Conservation (phyloP, 768 basidiomycete genomes). For the Agaricus blazei region DNA sequence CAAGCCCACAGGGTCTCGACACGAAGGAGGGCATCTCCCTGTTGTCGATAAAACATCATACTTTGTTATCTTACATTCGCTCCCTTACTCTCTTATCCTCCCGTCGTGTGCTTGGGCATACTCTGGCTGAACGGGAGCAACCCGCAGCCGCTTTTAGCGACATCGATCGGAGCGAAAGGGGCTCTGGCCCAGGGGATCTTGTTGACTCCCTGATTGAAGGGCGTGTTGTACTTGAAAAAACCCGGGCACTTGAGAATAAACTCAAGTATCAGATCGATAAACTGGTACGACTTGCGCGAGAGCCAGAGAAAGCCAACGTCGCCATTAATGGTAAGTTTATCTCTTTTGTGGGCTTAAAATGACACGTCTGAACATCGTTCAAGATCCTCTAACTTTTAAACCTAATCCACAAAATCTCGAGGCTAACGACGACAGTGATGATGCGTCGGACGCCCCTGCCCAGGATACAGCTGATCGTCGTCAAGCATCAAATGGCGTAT, state of each 20-base stretch:
- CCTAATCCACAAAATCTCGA: conserved; percentile 82
- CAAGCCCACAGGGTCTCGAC: conserved; percentile 31
- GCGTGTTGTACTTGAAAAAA: conserved; percentile 84
- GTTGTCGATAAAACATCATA: conserved; percentile 80
- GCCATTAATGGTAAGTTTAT: conserved; percentile 52
- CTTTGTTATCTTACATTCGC: conserved; percentile 82
- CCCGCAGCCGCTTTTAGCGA: conserved; percentile 49
- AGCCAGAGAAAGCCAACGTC: conserved; percentile 37
- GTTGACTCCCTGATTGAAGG: conserved; percentile 77
- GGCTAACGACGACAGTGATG: conserved; percentile 18
- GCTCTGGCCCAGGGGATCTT: conserved; percentile 61
- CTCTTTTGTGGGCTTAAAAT: conserved; percentile 2
- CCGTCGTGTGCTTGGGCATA: conserved; percentile 65
- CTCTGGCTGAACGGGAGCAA: conserved; percentile 45
- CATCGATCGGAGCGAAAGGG: conserved; percentile 47
- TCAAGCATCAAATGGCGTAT: conserved; percentile 44
- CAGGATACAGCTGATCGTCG: conserved; percentile 7
- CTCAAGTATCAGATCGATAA: conserved; percentile 98
- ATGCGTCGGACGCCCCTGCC: conserved; percentile 11
- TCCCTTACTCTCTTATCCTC: conserved; percentile 70
- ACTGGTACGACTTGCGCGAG: conserved; percentile 72
- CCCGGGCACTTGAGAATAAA: conserved; percentile 75
- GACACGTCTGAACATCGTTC: neutral
- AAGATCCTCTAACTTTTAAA: conserved; percentile 89
- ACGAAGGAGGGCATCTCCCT: conserved; percentile 84